Evolutionary conservation across 176 grass and related monocot genomes (phyloP).

Genomic region (Alopecurus myosuroides): DNA sequence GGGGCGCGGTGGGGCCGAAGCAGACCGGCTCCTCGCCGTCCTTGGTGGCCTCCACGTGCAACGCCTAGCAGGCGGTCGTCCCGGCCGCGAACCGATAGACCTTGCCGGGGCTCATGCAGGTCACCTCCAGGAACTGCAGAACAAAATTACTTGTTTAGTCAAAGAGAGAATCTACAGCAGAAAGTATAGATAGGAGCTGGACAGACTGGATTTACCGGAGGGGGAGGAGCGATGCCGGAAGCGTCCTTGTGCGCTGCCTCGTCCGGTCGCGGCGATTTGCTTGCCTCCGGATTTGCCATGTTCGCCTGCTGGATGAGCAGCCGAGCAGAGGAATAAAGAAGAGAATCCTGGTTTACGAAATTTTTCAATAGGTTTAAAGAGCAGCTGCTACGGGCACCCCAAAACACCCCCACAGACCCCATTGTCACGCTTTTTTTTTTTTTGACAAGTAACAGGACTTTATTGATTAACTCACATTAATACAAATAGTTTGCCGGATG

Average conservation of each 20-base stretch:
- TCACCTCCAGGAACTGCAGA: constrained; percentile 76
- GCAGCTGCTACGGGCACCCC: no score
- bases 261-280: neutral
- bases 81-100: constrained; percentile 75
- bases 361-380: no score
- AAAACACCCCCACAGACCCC: no score
- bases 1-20: constrained; percentile 67
- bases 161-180: neutral
- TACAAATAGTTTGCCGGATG: no score
- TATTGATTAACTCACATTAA: no score
- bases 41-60: constrained; percentile 74
- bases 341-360: neutral
- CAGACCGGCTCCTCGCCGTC: constrained; percentile 78
- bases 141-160: neutral
- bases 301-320: neutral
- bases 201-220: constrained; percentile 8
- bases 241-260: neutral
- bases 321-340: neutral
- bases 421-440: no score
- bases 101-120: constrained; percentile 64
- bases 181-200: neutral
- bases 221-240: neutral
- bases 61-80: constrained; percentile 56
- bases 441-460: no score
- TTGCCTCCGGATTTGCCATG: neutral